A percentile compares a stretch with the other conserved stretches of the same genome.
These are phyloP conservation scores for Trichoderma lentiforme DNA, from an alignment of 2,329 filamentous ascomycete genomes.

Conservation along the genomic window DNA sequence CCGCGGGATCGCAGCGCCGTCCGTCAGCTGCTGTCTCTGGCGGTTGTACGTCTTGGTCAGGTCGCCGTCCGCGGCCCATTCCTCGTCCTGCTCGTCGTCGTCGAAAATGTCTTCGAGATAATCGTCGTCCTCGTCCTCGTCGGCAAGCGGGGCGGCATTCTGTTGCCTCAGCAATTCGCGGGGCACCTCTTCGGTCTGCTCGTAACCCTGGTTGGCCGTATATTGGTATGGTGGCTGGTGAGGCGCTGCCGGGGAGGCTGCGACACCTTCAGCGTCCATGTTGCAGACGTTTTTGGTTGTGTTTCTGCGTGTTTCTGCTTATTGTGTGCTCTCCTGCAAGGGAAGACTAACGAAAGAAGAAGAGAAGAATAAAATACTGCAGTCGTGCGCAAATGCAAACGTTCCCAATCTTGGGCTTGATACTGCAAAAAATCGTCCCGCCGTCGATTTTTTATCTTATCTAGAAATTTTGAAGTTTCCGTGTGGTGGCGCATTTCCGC, in stretches of 20 bases:
- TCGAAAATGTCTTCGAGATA: slow-evolving; percentile 42
- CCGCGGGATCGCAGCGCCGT: slow-evolving; percentile 55
- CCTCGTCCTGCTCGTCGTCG: slow-evolving; percentile 55
- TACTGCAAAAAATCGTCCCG: not conserved
- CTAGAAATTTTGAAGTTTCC: slow-evolving; percentile 17
- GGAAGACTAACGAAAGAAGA: not conserved
- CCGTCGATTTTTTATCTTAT: slow-evolving; percentile 20
- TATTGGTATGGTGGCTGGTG: slow-evolving; percentile 46
- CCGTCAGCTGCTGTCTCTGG: slow-evolving; percentile 57
- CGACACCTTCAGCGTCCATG: slow-evolving; percentile 17
- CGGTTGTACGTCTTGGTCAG: slow-evolving; percentile 87
- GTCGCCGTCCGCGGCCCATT: slow-evolving; percentile 60
- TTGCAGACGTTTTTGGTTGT: not conserved
- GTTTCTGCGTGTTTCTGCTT: not conserved
- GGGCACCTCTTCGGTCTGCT: slow-evolving; percentile 35
- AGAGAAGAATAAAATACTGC: not conserved
- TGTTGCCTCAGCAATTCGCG: slow-evolving; percentile 27
- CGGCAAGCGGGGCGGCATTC: slow-evolving; percentile 28
- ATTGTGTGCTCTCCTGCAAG: not conserved
- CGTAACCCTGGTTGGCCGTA: slow-evolving; percentile 43
- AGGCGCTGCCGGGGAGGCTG: slow-evolving; percentile 38
- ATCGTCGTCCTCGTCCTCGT: slow-evolving; percentile 29
- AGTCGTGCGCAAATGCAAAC: not conserved
- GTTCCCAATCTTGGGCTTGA: not conserved
- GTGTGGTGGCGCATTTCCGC: slow-evolving; percentile 13